A percentile compares a stretch with the other conserved stretches of the same genome.
phyloP scores from a whole-genome alignment of 768 basidiomycete species.

The Suillus sp. region DNA sequence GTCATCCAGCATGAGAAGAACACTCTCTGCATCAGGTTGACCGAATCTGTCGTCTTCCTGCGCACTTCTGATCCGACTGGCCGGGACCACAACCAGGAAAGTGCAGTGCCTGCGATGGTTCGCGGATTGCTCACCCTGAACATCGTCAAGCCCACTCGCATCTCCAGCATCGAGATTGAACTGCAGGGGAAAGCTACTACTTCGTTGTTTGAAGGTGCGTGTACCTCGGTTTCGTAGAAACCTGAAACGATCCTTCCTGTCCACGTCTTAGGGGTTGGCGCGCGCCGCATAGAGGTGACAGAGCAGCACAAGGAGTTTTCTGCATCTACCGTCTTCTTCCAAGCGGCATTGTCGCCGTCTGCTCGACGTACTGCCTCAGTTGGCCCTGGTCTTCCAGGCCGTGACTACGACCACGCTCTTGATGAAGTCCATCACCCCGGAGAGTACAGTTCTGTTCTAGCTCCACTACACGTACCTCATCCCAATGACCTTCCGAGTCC shows the following conservation, averaged over 20 bases:
- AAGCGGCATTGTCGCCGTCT: constrained; percentile 51
- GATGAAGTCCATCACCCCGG: constrained; percentile 6
- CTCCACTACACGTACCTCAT: neutral
- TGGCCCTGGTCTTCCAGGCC: constrained; percentile 23
- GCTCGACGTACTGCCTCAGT: constrained; percentile 24
- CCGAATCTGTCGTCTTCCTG: constrained; percentile 77
- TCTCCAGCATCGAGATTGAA: constrained; percentile 84
- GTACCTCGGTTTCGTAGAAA: constrained; percentile 21
- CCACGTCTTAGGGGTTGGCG: constrained; percentile 52
- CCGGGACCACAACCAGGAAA: constrained; percentile 32
- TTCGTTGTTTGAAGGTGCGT: constrained; percentile 85
- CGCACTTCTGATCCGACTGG: constrained; percentile 52
- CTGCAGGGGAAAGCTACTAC: constrained; percentile 69
- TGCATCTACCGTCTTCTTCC: constrained; percentile 74
- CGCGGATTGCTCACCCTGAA: constrained; percentile 66
- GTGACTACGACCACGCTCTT: constrained; percentile 7
- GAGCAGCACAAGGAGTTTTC: constrained; percentile 78
- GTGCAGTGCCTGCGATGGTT: constrained; percentile 61
- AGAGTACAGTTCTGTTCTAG: neutral
- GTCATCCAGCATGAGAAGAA: constrained; percentile 34
- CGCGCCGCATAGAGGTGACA: constrained; percentile 68
- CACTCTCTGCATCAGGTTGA: constrained; percentile 57
- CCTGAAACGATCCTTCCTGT: neutral
- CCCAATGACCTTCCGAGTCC: neutral
- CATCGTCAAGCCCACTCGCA: constrained; percentile 76